phyloP scores from a whole-genome alignment of 805 yeast species.

The Ogataea allantospora region DNA sequence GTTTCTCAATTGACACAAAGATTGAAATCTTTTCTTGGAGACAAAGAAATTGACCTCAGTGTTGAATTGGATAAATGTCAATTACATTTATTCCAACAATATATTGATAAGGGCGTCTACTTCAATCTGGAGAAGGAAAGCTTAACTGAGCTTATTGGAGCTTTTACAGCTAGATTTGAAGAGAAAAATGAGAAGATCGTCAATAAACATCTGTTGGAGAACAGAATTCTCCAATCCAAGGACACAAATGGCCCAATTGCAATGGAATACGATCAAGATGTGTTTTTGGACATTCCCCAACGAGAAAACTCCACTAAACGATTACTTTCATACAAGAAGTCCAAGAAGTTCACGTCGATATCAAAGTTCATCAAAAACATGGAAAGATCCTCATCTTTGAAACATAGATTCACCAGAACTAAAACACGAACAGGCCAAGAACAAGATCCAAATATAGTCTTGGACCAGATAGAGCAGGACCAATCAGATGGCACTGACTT shows the following conservation, averaged over 20 bases:
- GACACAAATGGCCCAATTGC: conserved; percentile 19
- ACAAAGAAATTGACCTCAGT: conserved; percentile 45
- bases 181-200: conserved; percentile 37
- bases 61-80: conserved; percentile 65
- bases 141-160: conserved; percentile 52
- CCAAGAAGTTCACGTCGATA: conserved; percentile 27
- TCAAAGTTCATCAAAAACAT: conserved; percentile 51
- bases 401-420: conserved; percentile 25
- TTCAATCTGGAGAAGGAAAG: conserved; percentile 69
- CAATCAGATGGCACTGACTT: conserved; percentile 23
- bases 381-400: conserved; percentile 41
- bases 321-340: conserved; percentile 18
- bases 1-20: conserved; percentile 61
- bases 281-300: conserved; percentile 7
- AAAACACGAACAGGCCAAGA: conserved; percentile 6
- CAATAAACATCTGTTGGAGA: conserved; percentile 34
- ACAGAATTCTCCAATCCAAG: conserved; percentile 28
- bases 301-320: conserved; percentile 17
- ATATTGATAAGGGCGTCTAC: conserved; percentile 63
- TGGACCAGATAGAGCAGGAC: conserved; percentile 14
- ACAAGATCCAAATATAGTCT: conserved; percentile 14
- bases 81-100: conserved; percentile 71
- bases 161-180: conserved; percentile 45
- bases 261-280: conserved; percentile 14
- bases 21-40: conserved; percentile 57